phyloP scores from a whole-genome alignment of 2,329 filamentous ascomycete species.

The Xylaria sp. region DNA sequence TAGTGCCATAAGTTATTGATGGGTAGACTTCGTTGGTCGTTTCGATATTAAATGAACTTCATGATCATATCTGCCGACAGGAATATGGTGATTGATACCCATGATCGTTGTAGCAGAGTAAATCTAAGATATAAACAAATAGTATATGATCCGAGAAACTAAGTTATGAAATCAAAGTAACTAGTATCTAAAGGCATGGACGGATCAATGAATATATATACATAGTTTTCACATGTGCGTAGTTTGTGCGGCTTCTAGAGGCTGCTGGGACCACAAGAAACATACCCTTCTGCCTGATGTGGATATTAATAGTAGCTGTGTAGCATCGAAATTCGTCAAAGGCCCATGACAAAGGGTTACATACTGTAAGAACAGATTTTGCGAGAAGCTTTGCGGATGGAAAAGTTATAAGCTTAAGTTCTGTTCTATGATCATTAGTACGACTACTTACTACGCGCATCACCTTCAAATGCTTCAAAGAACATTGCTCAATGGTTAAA shows the following conservation, averaged over 20 bases:
- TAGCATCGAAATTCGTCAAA: not conserved
- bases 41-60: no score
- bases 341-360: not conserved
- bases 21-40: no score
- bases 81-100: not conserved
- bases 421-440: constrained; percentile 46
- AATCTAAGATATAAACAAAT: no score
- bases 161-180: no score
- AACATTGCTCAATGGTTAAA: not conserved
- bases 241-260: no score
- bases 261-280: constrained; percentile 38
- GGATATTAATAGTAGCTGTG: constrained; percentile 43
- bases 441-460: not conserved
- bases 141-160: no score
- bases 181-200: no score
- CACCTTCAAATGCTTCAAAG: not conserved
- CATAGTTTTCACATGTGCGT: no score
- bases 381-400: constrained; percentile 22
- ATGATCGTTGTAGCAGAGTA: no score
- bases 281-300: constrained; percentile 29
- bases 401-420: constrained; percentile 44
- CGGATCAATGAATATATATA: no score
- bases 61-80: not conserved
- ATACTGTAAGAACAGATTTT: not conserved
- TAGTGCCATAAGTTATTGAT: not conserved